phyloP scores from a whole-genome alignment of 495 filamentous ascomycete species.

The Clohesyomyces aquaticus region DNA sequence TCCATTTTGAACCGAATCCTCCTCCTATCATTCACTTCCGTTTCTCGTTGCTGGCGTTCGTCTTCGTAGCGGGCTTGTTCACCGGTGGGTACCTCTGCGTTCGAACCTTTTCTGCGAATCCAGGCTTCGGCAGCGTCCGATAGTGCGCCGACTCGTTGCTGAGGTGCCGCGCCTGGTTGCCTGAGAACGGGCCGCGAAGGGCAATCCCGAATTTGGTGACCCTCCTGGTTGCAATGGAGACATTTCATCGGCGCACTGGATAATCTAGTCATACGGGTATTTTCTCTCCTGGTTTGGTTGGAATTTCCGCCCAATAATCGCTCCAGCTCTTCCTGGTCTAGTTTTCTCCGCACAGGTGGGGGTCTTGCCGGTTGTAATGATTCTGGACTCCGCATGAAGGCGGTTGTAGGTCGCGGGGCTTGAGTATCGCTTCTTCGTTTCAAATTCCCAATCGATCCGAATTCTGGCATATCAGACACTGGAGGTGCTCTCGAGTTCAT shows the following conservation, averaged over 20 bases:
- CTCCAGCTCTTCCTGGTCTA: slow-evolving; percentile 23
- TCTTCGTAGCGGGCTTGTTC: slow-evolving; percentile 6
- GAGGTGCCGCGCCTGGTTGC: background rate
- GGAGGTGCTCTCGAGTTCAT: slow-evolving; percentile 23
- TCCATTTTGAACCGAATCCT: slow-evolving; percentile 25
- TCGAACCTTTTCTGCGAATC: slow-evolving; percentile 12
- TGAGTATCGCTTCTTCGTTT: slow-evolving; percentile 20
- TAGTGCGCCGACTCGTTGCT: background rate
- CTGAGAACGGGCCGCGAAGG: slow-evolving; percentile 11
- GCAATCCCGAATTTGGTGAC: slow-evolving; percentile 22
- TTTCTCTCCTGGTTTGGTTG: background rate
- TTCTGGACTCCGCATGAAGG: background rate
- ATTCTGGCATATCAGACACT: slow-evolving; percentile 4
- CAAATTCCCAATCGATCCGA: slow-evolving; percentile 10
- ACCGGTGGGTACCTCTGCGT: background rate
- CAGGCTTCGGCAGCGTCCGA: slow-evolving; percentile 22
- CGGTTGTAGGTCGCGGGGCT: background rate
- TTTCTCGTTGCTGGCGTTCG: background rate
- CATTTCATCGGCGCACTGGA: slow-evolving; percentile 18
- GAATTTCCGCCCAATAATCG: slow-evolving; percentile 3
- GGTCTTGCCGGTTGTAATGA: background rate
- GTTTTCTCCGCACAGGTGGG: background rate
- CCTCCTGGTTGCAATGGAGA: slow-evolving; percentile 13
- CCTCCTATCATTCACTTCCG: slow-evolving; percentile 12
- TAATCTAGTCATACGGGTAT: slow-evolving; percentile 18